Evolutionary conservation across 2,329 filamentous ascomycete genomes (phyloP).

Genomic region (Cercospora nicotianae): DNA sequence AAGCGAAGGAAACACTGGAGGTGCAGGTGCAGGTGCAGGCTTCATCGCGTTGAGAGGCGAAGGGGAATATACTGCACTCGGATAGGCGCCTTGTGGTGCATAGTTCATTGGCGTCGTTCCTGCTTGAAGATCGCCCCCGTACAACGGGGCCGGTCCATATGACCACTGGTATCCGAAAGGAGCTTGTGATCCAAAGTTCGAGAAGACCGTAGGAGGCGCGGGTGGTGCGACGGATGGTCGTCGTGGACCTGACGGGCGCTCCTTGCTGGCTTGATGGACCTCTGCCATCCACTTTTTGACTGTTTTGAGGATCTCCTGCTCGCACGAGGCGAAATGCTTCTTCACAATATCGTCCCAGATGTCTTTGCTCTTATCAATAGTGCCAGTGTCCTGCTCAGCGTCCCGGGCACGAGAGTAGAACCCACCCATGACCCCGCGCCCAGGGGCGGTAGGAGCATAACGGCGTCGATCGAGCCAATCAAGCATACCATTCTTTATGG

Average conservation of each 20-base stretch:
- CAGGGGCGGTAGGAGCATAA: background rate
- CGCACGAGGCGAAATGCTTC: conserved; percentile 16
- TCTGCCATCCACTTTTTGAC: conserved; percentile 16
- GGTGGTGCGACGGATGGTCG: background rate
- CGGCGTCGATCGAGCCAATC: conserved; percentile 34
- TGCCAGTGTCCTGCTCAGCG: background rate
- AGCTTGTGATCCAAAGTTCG: background rate
- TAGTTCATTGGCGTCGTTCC: background rate
- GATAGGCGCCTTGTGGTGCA: background rate
- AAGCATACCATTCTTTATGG: conserved; percentile 39
- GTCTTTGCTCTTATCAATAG: conserved; percentile 2
- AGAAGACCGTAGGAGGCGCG: background rate
- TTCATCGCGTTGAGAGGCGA: background rate
- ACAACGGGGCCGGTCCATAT: background rate
- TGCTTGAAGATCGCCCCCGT: background rate
- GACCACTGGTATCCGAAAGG: background rate
- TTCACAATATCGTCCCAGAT: conserved; percentile 22
- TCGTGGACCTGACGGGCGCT: background rate
- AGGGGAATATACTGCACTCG: background rate
- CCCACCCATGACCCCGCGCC: background rate
- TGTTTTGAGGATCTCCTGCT: conserved; percentile 16
- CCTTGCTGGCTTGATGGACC: background rate
- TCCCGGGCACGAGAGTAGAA: background rate
- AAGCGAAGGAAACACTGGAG: background rate
- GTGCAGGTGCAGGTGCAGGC: background rate